Percentiles rank a stretch among this genome's conserved stretches.
phyloP scores from a whole-genome alignment of 1,139 yeast species.

The Debaryomyces udenii region DNA sequence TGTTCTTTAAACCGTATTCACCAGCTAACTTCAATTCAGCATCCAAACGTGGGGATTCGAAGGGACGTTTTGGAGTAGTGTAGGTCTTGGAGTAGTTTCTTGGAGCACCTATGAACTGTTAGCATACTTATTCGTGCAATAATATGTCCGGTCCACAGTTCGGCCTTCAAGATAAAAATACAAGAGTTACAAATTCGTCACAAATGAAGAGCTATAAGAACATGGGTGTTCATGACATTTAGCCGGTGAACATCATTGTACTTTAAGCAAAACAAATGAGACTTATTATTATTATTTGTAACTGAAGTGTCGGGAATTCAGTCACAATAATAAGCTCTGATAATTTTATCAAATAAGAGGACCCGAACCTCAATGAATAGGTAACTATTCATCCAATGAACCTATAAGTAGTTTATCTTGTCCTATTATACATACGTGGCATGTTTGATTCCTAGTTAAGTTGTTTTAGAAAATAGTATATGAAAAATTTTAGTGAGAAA shows the following conservation, averaged over 20 bases:
- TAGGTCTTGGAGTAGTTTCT: constrained; percentile 99
- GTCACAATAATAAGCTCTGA: constrained; percentile 49
- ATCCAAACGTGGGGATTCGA: constrained; percentile 99
- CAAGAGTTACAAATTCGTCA: constrained; percentile 2
- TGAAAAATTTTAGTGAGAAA: constrained; percentile 10
- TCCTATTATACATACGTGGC: constrained; percentile 55
- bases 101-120: constrained; percentile 76
- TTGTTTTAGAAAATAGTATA: constrained; percentile 20
- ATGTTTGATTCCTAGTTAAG: constrained; percentile 37
- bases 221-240: no score
- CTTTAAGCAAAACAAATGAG: constrained; percentile 11
- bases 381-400: constrained; percentile 7
- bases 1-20: constrained; percentile 99
- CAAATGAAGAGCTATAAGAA: constrained; percentile 2
- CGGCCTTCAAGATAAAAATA: constrained; percentile 1
- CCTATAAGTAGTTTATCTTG: constrained; percentile 3
- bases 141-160: neutral
- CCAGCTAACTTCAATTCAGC: constrained; percentile 99
- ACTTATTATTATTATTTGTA: constrained; percentile 28
- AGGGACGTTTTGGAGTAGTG: constrained; percentile 99
- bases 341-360: constrained; percentile 49
- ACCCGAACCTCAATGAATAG: constrained; percentile 64
- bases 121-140: constrained; percentile 18
- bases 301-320: constrained; percentile 92
- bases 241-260: neutral